Evolutionary conservation across 352 stramenopile genomes (phyloP), one percentile per base, ranked within the genome.

Genomic region (Globisporangium spinosum): DNA sequence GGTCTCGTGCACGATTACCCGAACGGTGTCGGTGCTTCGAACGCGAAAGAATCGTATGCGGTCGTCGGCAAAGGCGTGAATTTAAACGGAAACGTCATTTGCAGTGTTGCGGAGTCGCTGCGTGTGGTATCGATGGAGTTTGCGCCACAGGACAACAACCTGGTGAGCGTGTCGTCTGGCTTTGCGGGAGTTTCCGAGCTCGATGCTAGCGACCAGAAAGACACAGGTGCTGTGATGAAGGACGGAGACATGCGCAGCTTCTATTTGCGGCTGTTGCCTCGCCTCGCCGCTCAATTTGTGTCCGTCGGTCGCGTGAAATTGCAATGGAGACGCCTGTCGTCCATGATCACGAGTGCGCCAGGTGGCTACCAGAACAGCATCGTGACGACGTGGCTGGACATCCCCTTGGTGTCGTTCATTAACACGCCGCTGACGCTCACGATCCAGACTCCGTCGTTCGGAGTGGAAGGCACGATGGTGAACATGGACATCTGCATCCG

Each of bases 341-440:
- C 81, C 0, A 68, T 79, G 47, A 76, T 90, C 58, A 69, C 70
- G 3, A 85, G 64, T 34, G 73, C 64, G 1, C 45, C 62, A 1
- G 70, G 71, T n/a, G 64, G 66, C 0, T 59, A 71, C 43, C 61
- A 64, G 15, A 81, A 90, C 59, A 77, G 88, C 43, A 60, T 91
- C 2, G 85, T 96, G 34, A 85, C 72, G 62, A 89, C 86, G 49
- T 83, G 67, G 72, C 68, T 96, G 3, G 75, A 89, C 10, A 70
- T 94, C 2, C 83, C 88, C 8, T 77, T 70, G 9, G 74, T 94
- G 13, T 80, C 83, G 23, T 96, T 96, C 60, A 71, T 92, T 10
- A 74, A 87, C 2, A 69, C 79, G 5, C 88, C 88, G 0, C 63
- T 96, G 40, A 90, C 77, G 8, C 80, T 94, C 53, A 74, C 75